phyloP scores from a whole-genome alignment of 2,329 filamentous ascomycete species.

The Fusarium oligoseptatum region DNA sequence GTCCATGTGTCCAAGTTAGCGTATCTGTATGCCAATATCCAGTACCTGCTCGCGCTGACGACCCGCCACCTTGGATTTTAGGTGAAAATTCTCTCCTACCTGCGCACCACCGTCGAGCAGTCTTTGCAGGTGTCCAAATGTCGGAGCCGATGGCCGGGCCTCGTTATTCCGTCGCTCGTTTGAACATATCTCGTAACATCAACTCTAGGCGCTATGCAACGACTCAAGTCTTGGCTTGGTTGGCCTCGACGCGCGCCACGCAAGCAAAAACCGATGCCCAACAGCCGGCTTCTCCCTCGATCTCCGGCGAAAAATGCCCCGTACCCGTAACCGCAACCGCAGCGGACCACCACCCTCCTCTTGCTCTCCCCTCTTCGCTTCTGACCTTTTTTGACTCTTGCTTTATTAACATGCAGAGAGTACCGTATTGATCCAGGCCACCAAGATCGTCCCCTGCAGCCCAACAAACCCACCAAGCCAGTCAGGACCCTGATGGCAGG shows the following conservation, averaged over 20 bases:
- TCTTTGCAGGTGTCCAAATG: slow-evolving; percentile 8
- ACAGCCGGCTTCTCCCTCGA: neutral
- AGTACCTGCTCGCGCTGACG: slow-evolving; percentile 5
- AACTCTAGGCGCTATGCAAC: slow-evolving; percentile 23
- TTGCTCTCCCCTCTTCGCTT: slow-evolving; percentile 7
- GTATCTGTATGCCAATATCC: slow-evolving; percentile 36
- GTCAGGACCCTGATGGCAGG: slow-evolving; percentile 25
- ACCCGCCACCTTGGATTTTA: slow-evolving; percentile 36
- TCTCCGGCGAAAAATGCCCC: neutral
- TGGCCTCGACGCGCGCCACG: slow-evolving; percentile 6
- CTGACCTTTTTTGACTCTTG: neutral
- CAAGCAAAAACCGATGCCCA: slow-evolving; percentile 7
- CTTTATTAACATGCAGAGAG: neutral
- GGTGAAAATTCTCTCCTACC: slow-evolving; percentile 36
- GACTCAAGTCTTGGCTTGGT: slow-evolving; percentile 24
- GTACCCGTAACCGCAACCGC: neutral
- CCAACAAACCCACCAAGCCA: slow-evolving; percentile 21
- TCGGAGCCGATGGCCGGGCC: slow-evolving; percentile 45
- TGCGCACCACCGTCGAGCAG: neutral
- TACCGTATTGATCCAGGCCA: slow-evolving; percentile 21
- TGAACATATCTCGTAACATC: slow-evolving; percentile 36
- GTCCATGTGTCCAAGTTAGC: slow-evolving; percentile 25
- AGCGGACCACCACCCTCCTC: slow-evolving; percentile 8
- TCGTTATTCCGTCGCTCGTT: slow-evolving; percentile 9
- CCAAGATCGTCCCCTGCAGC: slow-evolving; percentile 34